Percentiles rank a stretch among this genome's conserved stretches.
These are phyloP conservation scores for Amanita pseudoporphyria DNA, from an alignment of 768 basidiomycete genomes.

Conservation along the genomic window DNA sequence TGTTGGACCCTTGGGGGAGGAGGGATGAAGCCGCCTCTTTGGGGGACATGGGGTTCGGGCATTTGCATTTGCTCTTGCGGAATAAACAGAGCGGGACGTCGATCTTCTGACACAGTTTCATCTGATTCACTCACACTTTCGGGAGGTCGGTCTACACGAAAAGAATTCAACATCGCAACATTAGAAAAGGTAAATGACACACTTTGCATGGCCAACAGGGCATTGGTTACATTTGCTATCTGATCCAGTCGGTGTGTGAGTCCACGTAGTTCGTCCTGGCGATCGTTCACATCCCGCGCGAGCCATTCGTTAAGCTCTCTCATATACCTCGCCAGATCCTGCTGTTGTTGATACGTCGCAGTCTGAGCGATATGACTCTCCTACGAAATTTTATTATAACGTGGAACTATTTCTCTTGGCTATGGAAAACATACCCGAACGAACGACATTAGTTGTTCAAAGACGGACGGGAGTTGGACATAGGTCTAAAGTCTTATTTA, in stretches of 20 bases:
- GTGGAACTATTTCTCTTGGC: not conserved
- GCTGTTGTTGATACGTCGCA: slow-evolving; percentile 70
- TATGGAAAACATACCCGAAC: slow-evolving; percentile 38
- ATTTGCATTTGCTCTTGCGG: slow-evolving; percentile 7
- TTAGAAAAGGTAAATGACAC: not conserved
- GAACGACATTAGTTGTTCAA: slow-evolving; percentile 62
- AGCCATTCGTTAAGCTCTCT: slow-evolving; percentile 70
- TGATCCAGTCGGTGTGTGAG: slow-evolving; percentile 54
- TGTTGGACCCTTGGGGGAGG: slow-evolving; percentile 1
- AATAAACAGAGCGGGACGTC: slow-evolving; percentile 2
- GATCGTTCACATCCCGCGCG: slow-evolving; percentile 66
- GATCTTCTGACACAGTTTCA: slow-evolving; percentile 1
- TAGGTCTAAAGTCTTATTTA: slow-evolving; percentile 32
- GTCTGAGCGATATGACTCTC: slow-evolving; percentile 68
- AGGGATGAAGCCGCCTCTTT: not conserved
- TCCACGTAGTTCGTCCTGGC: slow-evolving; percentile 62
- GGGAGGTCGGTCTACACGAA: not conserved
- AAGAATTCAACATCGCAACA: not conserved
- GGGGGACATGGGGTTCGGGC: slow-evolving; percentile 8
- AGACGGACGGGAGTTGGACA: slow-evolving; percentile 51
- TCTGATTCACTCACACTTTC: slow-evolving; percentile 7
- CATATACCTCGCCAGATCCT: slow-evolving; percentile 77
- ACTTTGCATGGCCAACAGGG: slow-evolving; percentile 26
- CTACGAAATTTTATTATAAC: slow-evolving; percentile 25
- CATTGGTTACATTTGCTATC: slow-evolving; percentile 33